phyloP scores from a whole-genome alignment of 1,139 yeast species.

The Debaryomycetaceae sp. region DNA sequence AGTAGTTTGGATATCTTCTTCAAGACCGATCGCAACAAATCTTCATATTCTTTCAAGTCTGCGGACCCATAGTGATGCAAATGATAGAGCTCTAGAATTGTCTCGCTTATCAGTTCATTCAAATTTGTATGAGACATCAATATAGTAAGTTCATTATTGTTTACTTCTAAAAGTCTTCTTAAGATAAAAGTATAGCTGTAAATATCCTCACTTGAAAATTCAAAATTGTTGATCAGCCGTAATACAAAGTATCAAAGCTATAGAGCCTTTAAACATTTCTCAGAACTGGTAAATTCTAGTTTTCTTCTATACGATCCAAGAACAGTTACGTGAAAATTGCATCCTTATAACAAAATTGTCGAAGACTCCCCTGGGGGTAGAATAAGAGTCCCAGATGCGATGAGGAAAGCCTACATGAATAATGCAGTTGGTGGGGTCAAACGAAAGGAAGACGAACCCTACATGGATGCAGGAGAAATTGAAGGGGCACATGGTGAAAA shows the following conservation, averaged over 20 bases:
- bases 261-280: too few species aligned
- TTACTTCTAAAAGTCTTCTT: too few species aligned
- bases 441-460: background rate
- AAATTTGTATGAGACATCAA: slow-evolving; percentile 8
- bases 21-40: slow-evolving; percentile 13
- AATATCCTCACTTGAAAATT: too few species aligned
- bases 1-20: slow-evolving; percentile 12
- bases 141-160: background rate
- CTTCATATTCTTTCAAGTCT: slow-evolving; percentile 13
- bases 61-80: slow-evolving; percentile 12
- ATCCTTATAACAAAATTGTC: background rate
- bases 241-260: too few species aligned
- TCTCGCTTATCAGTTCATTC: slow-evolving; percentile 18
- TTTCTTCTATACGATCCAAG: too few species aligned
- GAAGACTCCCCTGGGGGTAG: background rate
- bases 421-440: background rate
- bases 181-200: too few species aligned
- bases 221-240: too few species aligned
- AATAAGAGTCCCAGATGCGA: background rate
- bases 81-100: slow-evolving; percentile 19
- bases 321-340: too few species aligned
- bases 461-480: background rate
- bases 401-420: background rate
- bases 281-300: too few species aligned
- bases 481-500: background rate